Conservation (phyloP, 2,329 filamentous ascomycete species). For the Ceratocystis harringtonii region DNA sequence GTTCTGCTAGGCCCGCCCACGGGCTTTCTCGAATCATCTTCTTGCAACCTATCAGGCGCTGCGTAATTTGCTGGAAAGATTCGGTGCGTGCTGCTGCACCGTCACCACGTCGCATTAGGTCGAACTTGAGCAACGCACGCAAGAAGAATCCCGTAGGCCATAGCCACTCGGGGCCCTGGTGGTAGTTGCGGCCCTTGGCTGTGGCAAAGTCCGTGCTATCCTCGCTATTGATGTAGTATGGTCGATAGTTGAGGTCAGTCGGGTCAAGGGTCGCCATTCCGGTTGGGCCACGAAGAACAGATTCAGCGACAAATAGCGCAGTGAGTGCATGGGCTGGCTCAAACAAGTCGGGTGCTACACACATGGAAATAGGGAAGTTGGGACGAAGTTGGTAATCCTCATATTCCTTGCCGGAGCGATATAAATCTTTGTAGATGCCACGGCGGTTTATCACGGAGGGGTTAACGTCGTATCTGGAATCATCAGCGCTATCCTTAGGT, state of each 20-base stretch:
- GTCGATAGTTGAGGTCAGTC: slow-evolving; percentile 78
- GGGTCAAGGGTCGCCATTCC: slow-evolving; percentile 96
- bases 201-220: slow-evolving; percentile 85
- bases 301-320: slow-evolving; percentile 68
- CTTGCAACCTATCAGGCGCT: slow-evolving; percentile 69
- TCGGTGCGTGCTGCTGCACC: slow-evolving; percentile 42
- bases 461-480: slow-evolving; percentile 67
- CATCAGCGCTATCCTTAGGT: slow-evolving; percentile 53
- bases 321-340: slow-evolving; percentile 60
- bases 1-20: slow-evolving; percentile 84
- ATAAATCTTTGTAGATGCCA: slow-evolving; percentile 96
- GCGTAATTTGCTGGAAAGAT: slow-evolving; percentile 87
- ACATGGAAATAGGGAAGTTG: slow-evolving; percentile 94
- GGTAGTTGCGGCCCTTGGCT: slow-evolving; percentile 90
- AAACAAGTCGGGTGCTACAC: slow-evolving; percentile 80
- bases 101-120: slow-evolving; percentile 52
- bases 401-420: slow-evolving; percentile 85
- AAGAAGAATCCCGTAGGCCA: slow-evolving; percentile 97
- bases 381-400: slow-evolving; percentile 93
- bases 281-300: slow-evolving; percentile 64
- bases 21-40: slow-evolving; percentile 61
- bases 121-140: slow-evolving; percentile 79
- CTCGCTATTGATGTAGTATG: slow-evolving; percentile 89
- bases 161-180: slow-evolving; percentile 94
- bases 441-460: slow-evolving; percentile 66